phyloP scores from a whole-genome alignment of 768 basidiomycete genomes.

The Trametes punicea region DNA sequence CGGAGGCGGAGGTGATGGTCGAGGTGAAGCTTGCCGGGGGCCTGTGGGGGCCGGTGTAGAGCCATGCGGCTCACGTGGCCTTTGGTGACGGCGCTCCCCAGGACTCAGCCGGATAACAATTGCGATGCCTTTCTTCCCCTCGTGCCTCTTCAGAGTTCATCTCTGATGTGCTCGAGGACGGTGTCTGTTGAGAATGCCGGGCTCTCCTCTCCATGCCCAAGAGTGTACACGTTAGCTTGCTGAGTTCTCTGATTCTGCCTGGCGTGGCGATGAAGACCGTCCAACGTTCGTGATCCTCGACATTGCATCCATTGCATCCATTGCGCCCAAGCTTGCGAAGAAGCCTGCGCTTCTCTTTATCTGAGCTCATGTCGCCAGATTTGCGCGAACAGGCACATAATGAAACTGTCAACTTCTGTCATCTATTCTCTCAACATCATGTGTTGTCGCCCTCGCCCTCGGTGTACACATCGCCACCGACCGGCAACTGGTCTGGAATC shows the following conservation, averaged over 20 bases:
- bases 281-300: too few species aligned
- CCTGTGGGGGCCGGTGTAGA: not conserved
- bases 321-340: too few species aligned
- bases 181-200: not conserved
- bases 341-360: too few species aligned
- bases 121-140: too few species aligned
- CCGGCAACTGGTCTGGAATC: not conserved
- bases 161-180: not conserved
- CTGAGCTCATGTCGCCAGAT: conserved; percentile 6
- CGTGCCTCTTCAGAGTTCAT: too few species aligned
- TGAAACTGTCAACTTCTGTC: too few species aligned
- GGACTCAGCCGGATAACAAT: not conserved
- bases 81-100: not conserved
- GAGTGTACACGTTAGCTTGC: not conserved
- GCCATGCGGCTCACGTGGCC: conserved; percentile 14
- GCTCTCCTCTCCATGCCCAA: not conserved
- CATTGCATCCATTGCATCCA: too few species aligned
- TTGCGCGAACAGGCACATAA: too few species aligned
- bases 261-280: not conserved
- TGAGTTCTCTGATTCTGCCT: not conserved
- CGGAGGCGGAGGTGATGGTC: conserved; percentile 19
- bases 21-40: conserved; percentile 10
- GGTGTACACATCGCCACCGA: not conserved
- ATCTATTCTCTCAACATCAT: too few species aligned
- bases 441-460: not conserved